phyloP scores from a whole-genome alignment of 345 rosid species.

The Sapria himalayana region DNA sequence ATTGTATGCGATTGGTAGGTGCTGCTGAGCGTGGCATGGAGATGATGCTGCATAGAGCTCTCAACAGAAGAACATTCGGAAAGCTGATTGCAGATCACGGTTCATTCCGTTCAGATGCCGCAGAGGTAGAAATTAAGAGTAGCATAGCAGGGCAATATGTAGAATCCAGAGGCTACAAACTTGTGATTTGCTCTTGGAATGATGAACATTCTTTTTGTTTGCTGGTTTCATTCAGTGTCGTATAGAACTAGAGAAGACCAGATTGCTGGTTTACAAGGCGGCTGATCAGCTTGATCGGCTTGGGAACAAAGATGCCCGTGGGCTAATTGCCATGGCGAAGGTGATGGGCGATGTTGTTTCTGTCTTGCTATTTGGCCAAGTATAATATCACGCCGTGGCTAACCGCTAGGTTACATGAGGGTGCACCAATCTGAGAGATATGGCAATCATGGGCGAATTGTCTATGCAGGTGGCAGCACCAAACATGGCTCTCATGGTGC shows the following conservation, averaged over 20 bases:
- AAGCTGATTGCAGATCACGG: constrained; percentile 77
- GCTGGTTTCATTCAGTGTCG: constrained; percentile 39
- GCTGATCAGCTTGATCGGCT: constrained; percentile 79
- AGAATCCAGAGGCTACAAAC: not conserved
- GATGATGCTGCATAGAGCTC: constrained; percentile 76
- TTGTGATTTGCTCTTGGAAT: not conserved
- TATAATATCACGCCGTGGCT: no score
- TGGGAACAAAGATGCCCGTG: constrained; percentile 76
- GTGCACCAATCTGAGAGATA: no score
- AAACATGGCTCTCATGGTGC: constrained; percentile 71
- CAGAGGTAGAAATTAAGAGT: constrained; percentile 29
- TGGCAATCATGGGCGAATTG: no score
- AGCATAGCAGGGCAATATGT: not conserved
- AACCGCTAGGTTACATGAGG: no score
- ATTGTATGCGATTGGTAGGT: constrained; percentile 90
- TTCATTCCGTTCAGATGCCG: constrained; percentile 68
- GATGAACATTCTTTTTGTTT: not conserved
- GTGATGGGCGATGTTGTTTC: constrained; percentile 11
- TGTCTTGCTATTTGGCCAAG: no score
- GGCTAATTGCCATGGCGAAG: constrained; percentile 88
- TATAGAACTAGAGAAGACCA: constrained; percentile 57
- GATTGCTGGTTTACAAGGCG: constrained; percentile 75
- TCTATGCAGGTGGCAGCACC: constrained; percentile 94
- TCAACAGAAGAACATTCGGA: constrained; percentile 60
- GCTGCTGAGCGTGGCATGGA: constrained; percentile 98